Evolutionary conservation across 139 green algal species (phyloP).

Genomic region (Picochlorum sp.): DNA sequence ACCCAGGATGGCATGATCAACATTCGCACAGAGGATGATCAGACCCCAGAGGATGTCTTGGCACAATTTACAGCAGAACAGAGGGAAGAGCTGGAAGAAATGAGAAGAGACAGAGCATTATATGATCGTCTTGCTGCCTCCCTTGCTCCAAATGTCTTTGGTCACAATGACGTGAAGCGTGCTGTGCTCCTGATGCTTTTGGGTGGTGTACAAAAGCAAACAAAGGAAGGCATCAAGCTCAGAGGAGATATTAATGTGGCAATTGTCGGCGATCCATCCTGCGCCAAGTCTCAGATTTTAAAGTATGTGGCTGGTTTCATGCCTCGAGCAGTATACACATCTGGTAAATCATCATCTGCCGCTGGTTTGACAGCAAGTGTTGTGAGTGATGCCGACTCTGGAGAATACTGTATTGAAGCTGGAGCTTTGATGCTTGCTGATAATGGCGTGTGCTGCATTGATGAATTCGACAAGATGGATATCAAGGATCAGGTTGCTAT

Average conservation of each 20-base stretch:
- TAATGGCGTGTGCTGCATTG: slow-evolving; percentile 95
- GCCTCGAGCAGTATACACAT: slow-evolving; percentile 92
- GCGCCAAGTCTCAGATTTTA: slow-evolving; percentile 86
- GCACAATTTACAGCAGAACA: slow-evolving; percentile 43
- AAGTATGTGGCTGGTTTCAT: slow-evolving; percentile 86
- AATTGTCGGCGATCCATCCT: slow-evolving; percentile 93
- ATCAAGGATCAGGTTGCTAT: slow-evolving; percentile 85
- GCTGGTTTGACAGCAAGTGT: slow-evolving; percentile 95
- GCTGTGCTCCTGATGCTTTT: slow-evolving; percentile 90
- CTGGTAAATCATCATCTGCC: slow-evolving; percentile 89
- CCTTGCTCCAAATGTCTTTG: slow-evolving; percentile 80
- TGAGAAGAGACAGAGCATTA: slow-evolving; percentile 40
- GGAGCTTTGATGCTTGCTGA: slow-evolving; percentile 97
- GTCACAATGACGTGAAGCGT: slow-evolving; percentile 77
- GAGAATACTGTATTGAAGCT: slow-evolving; percentile 96
- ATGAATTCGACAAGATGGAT: slow-evolving; percentile 97
- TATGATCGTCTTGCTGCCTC: slow-evolving; percentile 53
- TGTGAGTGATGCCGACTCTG: slow-evolving; percentile 79
- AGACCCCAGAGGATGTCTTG: slow-evolving; percentile 51
- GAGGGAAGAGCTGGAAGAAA: slow-evolving; percentile 26
- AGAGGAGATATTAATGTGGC: slow-evolving; percentile 98
- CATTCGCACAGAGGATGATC: slow-evolving; percentile 60
- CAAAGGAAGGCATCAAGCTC: slow-evolving; percentile 78
- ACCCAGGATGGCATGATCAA: slow-evolving; percentile 60
- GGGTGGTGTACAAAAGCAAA: slow-evolving; percentile 83